Evolutionary conservation across 352 stramenopile genomes (phyloP), one percentile per base, ranked within the genome.

Genomic region (Phytophthora boehmeriae): DNA sequence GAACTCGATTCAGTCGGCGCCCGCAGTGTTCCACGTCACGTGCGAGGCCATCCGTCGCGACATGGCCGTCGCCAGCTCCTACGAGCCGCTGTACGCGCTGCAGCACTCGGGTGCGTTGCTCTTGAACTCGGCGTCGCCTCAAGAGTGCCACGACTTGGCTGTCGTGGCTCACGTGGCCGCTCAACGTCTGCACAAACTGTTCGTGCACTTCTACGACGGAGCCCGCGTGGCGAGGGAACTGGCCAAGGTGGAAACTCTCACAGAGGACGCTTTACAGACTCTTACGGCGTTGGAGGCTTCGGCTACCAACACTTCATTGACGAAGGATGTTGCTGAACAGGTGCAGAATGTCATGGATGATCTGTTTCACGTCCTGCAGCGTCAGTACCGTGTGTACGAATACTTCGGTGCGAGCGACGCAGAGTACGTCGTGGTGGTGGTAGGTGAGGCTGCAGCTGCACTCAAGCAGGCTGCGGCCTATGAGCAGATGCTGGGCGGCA

Each of bases 121-220:
- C 43, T 68, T 94, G 13, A 90, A 89, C 68, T 86, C 84, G 41
- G 69, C 73, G 13, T 88, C 51, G 10, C 66, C 83, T 9, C 83
- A 92, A 58, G 86, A 94, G 57, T 86, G 78, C 50, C 86, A 95
- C 62, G 86, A 95, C 57, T 53, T 95, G 5, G 81, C 84, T 0
- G 73, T 95, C 8, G 79, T 92, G 17, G 83, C 84, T 3, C 83
- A 95, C 56, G 73, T 95, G 44, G 81, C 79, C 5, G 82, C 83
- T 19, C 53, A 75, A 54, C 75, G 78, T 0, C 73, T 89, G 23
- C 66, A 72, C 46, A 88, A 88, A 60, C 71, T 90, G 22, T 55
- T 90, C 25, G 72, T 95, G 22, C 80, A 93, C 71, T 93, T 95
- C 51, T 95, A 91, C 61, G 86, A 95, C 48, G 83, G 83, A 22